Conservation (phyloP, 495 filamentous ascomycete species). For the Haplographium delicatum region DNA sequence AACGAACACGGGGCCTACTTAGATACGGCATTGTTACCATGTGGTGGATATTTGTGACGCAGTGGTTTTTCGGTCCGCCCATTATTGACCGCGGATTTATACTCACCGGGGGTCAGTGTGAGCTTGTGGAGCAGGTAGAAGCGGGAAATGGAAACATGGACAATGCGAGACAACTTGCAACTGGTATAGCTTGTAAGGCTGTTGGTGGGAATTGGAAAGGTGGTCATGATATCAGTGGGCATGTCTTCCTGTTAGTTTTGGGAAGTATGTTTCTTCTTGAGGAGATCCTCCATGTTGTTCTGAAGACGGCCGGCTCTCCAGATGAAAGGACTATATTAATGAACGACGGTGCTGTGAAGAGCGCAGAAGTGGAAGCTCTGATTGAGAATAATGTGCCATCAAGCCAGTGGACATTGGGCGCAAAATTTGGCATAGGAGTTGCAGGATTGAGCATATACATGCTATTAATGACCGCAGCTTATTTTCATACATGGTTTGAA, state of each 20-base stretch:
- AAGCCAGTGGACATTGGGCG: constrained; percentile 35
- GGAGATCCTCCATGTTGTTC: constrained; percentile 64
- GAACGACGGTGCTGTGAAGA: constrained; percentile 52
- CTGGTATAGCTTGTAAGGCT: constrained; percentile 74
- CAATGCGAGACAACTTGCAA: constrained; percentile 43
- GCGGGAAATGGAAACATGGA: constrained; percentile 25
- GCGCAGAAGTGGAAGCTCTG: constrained; percentile 36
- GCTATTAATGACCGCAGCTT: constrained; percentile 95
- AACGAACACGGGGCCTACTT: constrained; percentile 45
- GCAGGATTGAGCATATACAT: constrained; percentile 79
- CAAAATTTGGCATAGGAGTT: constrained; percentile 44
- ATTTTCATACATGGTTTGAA: constrained; percentile 98
- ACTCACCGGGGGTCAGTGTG: constrained; percentile 77
- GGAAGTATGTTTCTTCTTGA: constrained; percentile 73
- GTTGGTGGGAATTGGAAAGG: constrained; percentile 80
- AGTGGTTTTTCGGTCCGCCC: constrained; percentile 92
- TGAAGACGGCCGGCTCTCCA: constrained; percentile 34
- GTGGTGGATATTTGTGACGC: constrained; percentile 78
- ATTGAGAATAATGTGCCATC: constrained; percentile 12
- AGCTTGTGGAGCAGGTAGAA: constrained; percentile 34
- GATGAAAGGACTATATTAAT: constrained; percentile 58
- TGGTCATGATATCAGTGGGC: constrained; percentile 89
- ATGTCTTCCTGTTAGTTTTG: constrained; percentile 88
- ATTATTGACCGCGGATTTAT: constrained; percentile 83
- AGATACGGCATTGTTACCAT: constrained; percentile 67